These are phyloP conservation scores for Remersonia thermophila DNA, from an alignment of 2,329 filamentous ascomycete species.

Conservation along the genomic window DNA sequence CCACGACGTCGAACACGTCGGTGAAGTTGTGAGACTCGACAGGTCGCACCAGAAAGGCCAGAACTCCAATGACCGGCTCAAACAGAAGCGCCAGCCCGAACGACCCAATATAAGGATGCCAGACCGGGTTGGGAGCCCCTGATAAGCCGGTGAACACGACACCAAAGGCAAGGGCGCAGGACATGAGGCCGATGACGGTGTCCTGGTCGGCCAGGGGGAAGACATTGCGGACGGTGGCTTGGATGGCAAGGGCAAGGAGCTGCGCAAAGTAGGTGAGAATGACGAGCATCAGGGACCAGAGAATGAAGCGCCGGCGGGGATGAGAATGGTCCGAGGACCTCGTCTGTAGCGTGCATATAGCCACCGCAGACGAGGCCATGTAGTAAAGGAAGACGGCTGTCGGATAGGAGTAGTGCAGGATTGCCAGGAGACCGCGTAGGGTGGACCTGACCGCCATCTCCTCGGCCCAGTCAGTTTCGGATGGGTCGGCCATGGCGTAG, in stretches of 20 bases:
- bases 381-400: constrained; percentile 46
- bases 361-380: constrained; percentile 35
- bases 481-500: constrained; percentile 3
- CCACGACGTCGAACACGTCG: constrained; percentile 21
- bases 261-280: constrained; percentile 37
- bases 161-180: constrained; percentile 52
- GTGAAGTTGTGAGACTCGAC: constrained; percentile 4
- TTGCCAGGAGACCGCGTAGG: constrained; percentile 24
- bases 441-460: constrained; percentile 6
- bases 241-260: constrained; percentile 27
- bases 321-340: constrained; percentile 25
- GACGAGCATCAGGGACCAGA: constrained; percentile 31
- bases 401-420: constrained; percentile 48
- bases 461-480: too few relatives aligned
- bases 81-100: constrained; percentile 46
- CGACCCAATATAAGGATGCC: constrained; percentile 52
- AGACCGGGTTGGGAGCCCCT: constrained; percentile 38
- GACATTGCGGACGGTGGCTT: constrained; percentile 22
- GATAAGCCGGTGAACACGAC: constrained; percentile 44
- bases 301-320: constrained; percentile 31
- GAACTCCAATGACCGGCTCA: constrained; percentile 34
- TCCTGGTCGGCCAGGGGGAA: constrained; percentile 34
- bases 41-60: constrained; percentile 14
- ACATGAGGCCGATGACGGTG: constrained; percentile 43
- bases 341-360: constrained; percentile 42